Percentiles rank a stretch among this genome's conserved stretches.
These are phyloP conservation scores for Beauveria rudraprayagi DNA, from an alignment of 2,329 filamentous ascomycete species.

Conservation along the genomic window DNA sequence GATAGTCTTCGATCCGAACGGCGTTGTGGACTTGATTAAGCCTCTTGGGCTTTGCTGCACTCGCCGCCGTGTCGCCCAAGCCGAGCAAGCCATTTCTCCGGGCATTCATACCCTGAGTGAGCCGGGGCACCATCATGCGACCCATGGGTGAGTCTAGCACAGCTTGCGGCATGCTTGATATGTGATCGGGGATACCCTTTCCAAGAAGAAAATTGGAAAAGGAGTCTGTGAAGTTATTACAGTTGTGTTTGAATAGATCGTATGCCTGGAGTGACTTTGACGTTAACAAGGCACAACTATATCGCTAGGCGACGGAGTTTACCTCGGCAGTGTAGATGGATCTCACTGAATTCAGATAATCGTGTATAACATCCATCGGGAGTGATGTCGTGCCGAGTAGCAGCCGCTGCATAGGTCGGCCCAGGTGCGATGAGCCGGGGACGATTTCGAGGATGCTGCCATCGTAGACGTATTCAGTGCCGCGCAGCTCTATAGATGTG, in stretches of 20 bases:
- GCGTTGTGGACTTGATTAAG: conserved; percentile 48
- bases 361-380: conserved; percentile 71
- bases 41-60: conserved; percentile 17
- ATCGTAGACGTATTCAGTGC: conserved; percentile 87
- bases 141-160: conserved; percentile 84
- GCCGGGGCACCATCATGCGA: conserved; percentile 73
- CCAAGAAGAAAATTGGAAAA: conserved; percentile 84
- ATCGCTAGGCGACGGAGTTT: not conserved
- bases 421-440: conserved; percentile 81
- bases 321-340: conserved; percentile 76
- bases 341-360: conserved; percentile 79
- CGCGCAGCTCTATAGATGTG: conserved; percentile 76
- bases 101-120: conserved; percentile 43
- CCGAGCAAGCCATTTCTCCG: conserved; percentile 45
- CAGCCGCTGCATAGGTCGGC: conserved; percentile 69
- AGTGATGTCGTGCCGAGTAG: conserved; percentile 69
- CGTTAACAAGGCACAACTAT: not conserved
- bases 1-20: conserved; percentile 33
- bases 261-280: conserved; percentile 54
- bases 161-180: conserved; percentile 73
- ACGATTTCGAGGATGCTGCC: conserved; percentile 74
- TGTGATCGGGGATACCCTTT: conserved; percentile 79
- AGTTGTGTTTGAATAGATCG: conserved; percentile 85
- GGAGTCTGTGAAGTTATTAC: conserved; percentile 96
- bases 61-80: conserved; percentile 31